These are phyloP conservation scores for Pestalotiopsis sp. DNA, from an alignment of 2,329 filamentous ascomycete species.

Conservation along the genomic window DNA sequence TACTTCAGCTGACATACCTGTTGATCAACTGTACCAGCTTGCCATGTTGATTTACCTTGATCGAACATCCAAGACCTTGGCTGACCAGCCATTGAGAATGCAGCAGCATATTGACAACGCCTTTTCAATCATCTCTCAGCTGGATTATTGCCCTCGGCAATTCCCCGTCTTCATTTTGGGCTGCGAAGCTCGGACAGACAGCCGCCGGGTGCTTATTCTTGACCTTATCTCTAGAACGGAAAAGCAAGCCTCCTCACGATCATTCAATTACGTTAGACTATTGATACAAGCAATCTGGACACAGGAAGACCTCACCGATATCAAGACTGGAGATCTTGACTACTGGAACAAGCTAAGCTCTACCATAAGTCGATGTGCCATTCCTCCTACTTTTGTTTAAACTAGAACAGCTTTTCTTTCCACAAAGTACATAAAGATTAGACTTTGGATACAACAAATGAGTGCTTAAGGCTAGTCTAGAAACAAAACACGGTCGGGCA, in stretches of 20 bases:
- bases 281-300: constrained; percentile 33
- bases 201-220: constrained; percentile 22
- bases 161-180: constrained; percentile 29
- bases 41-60: constrained; percentile 26
- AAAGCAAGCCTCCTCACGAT: constrained; percentile 16
- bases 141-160: constrained; percentile 24
- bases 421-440: too few relatives aligned
- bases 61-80: constrained; percentile 19
- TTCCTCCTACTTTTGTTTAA: constrained; percentile 3
- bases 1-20: constrained; percentile 9
- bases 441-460: too few relatives aligned
- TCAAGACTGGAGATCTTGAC: neutral
- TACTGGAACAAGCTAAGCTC: constrained; percentile 1
- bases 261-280: constrained; percentile 19
- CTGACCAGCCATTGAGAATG: constrained; percentile 10
- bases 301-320: constrained; percentile 32
- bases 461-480: too few relatives aligned
- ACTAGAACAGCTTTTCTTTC: too few relatives aligned
- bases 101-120: constrained; percentile 24
- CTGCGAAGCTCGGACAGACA: constrained; percentile 27
- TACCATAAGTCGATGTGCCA: neutral
- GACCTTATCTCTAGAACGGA: constrained; percentile 30
- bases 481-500: too few relatives aligned
- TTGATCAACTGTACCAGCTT: constrained; percentile 4
- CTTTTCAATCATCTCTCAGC: constrained; percentile 22